Base-by-base conservation (phyloP, 805 yeast species). In the Candida michaelii region DNA sequence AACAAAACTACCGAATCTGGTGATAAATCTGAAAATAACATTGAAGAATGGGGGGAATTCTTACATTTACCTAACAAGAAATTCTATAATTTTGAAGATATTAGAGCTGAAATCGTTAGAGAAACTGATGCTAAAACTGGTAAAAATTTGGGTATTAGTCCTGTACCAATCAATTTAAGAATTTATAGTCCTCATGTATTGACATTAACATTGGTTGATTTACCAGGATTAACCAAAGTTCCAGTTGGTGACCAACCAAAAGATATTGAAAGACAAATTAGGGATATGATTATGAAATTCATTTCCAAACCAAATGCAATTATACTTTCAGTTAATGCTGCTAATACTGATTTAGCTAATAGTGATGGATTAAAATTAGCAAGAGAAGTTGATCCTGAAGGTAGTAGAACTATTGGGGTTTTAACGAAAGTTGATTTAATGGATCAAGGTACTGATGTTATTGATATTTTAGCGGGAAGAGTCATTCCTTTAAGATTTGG, bases 231-330 rank as follows among this genome's bases (percentile, higher is more conserved):
- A 58, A 93, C 99, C 30, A 93, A 93, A 63, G 99, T 93, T 29
- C 99, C 99, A 3, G 97, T 93, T 43, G 99, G 99, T 38, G 99
- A 93, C 68, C 99, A 93, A 68, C 99, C 99, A 42, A 85, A 86
- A 56, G 99, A 93, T 65, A 93, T 93, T 52, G 99, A 93, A 70
- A 81, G 77, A 51, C 97, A 89, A 68, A 93, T 93, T 57, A 83
- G 89, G 59, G 96, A 89, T 50, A 84, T 93, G 89, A 74, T 93
- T 36, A 75, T 93, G 76, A 90, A 89, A 65, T 93, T 85, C 61
- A 90, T 93, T 51, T 84, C 96, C 19, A 89, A 89, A 57, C 98
- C 98, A 44, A 91, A 93, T 58, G 96, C 97, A 47, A 87, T 93
- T 51, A 85, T 93, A 46, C 74, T 93, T 43, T 91, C 97, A 1